Evolutionary conservation across 176 grass and related monocot genomes (phyloP).

Genomic region (Oryza officinalis): DNA sequence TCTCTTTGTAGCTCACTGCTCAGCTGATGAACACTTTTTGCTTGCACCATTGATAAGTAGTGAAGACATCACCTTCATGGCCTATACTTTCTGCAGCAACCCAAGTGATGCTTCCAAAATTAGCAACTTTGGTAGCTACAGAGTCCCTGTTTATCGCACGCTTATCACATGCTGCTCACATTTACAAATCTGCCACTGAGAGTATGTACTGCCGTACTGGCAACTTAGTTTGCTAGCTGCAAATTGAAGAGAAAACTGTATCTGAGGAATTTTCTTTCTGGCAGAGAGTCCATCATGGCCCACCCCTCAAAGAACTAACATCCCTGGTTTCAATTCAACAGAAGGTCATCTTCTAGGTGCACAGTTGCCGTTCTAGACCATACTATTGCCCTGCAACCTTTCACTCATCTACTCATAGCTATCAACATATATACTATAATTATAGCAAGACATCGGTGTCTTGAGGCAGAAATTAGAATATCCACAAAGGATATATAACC

Average conservation of each 20-base stretch:
- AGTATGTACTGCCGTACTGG: background rate
- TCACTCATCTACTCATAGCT: conserved; percentile 14
- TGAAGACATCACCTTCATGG: conserved; percentile 27
- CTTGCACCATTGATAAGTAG: conserved; percentile 5
- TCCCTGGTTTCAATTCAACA: background rate
- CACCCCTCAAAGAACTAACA: background rate
- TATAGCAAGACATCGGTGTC: background rate
- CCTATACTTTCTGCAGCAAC: conserved; percentile 43
- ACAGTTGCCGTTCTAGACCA: background rate
- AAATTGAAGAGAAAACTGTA: background rate
- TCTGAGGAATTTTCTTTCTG: background rate
- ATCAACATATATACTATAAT: background rate
- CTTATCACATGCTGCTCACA: conserved; percentile 17
- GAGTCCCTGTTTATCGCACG: conserved; percentile 10
- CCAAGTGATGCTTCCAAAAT: conserved; percentile 47
- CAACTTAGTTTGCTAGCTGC: background rate
- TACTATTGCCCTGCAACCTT: background rate
- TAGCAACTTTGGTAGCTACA: conserved; percentile 34
- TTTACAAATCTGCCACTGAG: conserved; percentile 6
- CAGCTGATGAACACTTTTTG: conserved; percentile 8
- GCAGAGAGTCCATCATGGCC: background rate
- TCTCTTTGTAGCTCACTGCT: conserved; percentile 17
- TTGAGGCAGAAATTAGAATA: background rate
- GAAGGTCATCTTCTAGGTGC: background rate
- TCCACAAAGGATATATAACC: background rate